A percentile compares a stretch with the other conserved stretches of the same genome.
phyloP scores from a whole-genome alignment of 805 yeast species.

The Limtongozyma cylindracea region DNA sequence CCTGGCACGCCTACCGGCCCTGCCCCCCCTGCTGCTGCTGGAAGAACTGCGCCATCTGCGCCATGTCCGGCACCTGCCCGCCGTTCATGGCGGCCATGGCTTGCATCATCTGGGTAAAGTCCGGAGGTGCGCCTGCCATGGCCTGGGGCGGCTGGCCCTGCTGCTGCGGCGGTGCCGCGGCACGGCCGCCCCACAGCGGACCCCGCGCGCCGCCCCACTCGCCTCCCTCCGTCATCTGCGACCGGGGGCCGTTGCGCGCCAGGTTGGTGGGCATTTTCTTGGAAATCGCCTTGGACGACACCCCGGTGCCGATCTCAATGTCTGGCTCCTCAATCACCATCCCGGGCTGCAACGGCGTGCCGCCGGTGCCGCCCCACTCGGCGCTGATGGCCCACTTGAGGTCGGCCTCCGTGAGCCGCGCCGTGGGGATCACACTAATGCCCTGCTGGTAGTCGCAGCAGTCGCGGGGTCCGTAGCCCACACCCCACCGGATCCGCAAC shows the following conservation, averaged over 20 bases:
- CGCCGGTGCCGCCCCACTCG: constrained; percentile 96
- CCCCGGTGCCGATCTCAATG: constrained; percentile 87
- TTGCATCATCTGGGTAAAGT: no score
- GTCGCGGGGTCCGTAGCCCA: constrained; percentile 96
- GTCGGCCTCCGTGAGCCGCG: constrained; percentile 85
- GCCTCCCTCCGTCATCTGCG: no score
- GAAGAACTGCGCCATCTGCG: no score
- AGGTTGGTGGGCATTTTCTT: constrained; percentile 84
- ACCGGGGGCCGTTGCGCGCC: constrained; percentile 65
- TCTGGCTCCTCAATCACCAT: constrained; percentile 90
- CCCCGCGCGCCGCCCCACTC: no score
- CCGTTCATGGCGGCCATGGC: no score
- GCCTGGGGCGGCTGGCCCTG: no score
- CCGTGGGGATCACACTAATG: constrained; percentile 63
- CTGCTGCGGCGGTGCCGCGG: no score
- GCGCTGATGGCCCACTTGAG: constrained; percentile 71
- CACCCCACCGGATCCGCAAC: constrained; percentile 93
- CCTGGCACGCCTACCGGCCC: no score
- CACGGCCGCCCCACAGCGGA: no score
- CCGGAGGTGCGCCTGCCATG: no score
- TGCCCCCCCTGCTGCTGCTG: no score
- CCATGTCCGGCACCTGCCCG: no score
- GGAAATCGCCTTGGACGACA: constrained; percentile 76
- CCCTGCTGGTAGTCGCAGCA: constrained; percentile 92
- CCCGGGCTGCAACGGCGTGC: constrained; percentile 54